phyloP scores from a whole-genome alignment of 2,329 filamentous ascomycete genomes.

The Acephala macrosclerotiorum region DNA sequence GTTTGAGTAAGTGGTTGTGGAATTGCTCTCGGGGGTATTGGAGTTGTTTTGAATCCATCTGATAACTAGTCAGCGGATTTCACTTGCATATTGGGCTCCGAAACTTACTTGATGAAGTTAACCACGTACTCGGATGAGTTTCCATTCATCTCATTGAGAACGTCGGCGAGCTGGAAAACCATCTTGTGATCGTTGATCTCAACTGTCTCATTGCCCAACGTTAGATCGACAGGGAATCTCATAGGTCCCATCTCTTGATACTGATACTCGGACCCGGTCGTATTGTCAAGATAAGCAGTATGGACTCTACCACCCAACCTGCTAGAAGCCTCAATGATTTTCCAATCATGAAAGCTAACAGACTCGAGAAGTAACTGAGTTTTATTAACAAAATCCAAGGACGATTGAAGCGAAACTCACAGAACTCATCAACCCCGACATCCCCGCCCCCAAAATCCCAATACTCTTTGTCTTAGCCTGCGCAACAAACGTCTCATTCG shows the following conservation, averaged over 20 bases:
- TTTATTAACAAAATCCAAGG: constrained; percentile 1
- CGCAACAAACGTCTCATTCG: constrained; percentile 58
- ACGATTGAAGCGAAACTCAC: constrained; percentile 17
- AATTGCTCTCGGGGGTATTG: background rate
- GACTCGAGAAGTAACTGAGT: constrained; percentile 52
- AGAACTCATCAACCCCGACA: constrained; percentile 66
- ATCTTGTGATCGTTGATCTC: constrained; percentile 68
- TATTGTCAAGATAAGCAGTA: constrained; percentile 67
- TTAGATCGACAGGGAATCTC: constrained; percentile 53
- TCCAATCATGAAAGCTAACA: constrained; percentile 58
- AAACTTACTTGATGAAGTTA: constrained; percentile 51
- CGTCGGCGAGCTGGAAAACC: constrained; percentile 67
- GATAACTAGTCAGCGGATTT: constrained; percentile 56
- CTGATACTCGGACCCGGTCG: constrained; percentile 64
- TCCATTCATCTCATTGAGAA: constrained; percentile 65
- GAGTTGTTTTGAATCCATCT: constrained; percentile 62
- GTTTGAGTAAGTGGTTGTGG: constrained; percentile 29
- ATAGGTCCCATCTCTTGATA: constrained; percentile 69
- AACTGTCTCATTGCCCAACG: constrained; percentile 44
- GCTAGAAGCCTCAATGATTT: constrained; percentile 67
- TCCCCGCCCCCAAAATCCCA: constrained; percentile 71
- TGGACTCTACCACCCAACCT: constrained; percentile 66
- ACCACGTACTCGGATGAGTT: constrained; percentile 30
- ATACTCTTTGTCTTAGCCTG: constrained; percentile 64
- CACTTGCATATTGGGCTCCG: background rate